Percentiles rank a stretch among this genome's conserved stretches.
Conservation (phyloP, 2,329 filamentous ascomycete genomes). For the Epichloe gansuensis region DNA sequence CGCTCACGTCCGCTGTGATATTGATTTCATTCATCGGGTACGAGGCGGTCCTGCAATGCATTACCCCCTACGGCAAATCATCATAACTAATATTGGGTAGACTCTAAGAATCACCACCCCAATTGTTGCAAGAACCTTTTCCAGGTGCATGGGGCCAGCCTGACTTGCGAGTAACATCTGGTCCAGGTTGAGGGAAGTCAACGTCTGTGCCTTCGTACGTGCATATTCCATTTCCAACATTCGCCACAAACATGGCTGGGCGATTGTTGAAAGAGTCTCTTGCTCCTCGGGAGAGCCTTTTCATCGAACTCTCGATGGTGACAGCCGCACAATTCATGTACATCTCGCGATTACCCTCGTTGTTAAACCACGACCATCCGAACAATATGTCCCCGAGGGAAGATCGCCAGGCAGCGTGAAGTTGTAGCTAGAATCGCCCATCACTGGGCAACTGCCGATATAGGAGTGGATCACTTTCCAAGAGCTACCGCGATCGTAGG, state of each 20-base stretch:
- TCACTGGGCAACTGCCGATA: conserved; percentile 12
- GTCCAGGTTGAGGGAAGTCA: conserved; percentile 50
- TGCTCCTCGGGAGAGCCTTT: conserved; percentile 6
- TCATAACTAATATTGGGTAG: too few relatives aligned
- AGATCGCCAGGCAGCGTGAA: too few relatives aligned
- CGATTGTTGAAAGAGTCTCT: conserved; percentile 33
- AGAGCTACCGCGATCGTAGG: conserved; percentile 45
- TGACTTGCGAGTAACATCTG: conserved; percentile 24
- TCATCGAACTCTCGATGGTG: conserved; percentile 24
- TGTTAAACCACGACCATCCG: too few relatives aligned
- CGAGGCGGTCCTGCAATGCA: too few relatives aligned
- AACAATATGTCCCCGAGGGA: too few relatives aligned
- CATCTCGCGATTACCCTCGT: too few relatives aligned
- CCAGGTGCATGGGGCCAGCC: conserved; percentile 6
- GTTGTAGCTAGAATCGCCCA: too few relatives aligned
- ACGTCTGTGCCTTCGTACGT: conserved; percentile 45
- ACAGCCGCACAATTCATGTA: conserved; percentile 23
- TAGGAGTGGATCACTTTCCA: conserved; percentile 39
- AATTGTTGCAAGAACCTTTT: not conserved
- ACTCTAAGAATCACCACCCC: not conserved
- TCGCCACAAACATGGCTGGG: conserved; percentile 55
- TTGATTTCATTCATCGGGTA: too few relatives aligned
- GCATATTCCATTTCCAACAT: conserved; percentile 43
- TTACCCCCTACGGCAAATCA: too few relatives aligned
- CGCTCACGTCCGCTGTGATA: too few relatives aligned